These are phyloP conservation scores for Taiozyma onychis DNA, from an alignment of 1,139 yeast genomes.

Conservation along the genomic window DNA sequence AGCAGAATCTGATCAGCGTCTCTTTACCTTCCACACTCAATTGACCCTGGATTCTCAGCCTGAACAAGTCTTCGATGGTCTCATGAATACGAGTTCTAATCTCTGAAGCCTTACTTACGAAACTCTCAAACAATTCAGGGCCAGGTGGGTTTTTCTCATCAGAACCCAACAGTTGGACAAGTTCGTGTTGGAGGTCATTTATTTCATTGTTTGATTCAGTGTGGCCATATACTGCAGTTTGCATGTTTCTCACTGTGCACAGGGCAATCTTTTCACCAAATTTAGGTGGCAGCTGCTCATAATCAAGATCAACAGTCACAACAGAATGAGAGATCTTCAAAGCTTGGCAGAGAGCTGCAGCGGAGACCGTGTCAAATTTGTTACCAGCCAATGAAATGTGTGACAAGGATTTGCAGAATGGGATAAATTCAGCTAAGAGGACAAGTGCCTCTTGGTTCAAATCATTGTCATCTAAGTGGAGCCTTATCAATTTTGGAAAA, in stretches of 20 bases:
- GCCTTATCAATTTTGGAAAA: conserved; percentile 47
- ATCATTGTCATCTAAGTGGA: conserved; percentile 59
- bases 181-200: conserved; percentile 28
- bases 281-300: conserved; percentile 43
- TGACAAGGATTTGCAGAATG: conserved; percentile 52
- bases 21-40: conserved; percentile 68
- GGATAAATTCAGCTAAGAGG: conserved; percentile 54
- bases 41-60: conserved; percentile 45
- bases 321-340: conserved; percentile 51
- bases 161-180: conserved; percentile 26
- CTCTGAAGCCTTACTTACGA: conserved; percentile 38
- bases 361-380: conserved; percentile 44
- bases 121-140: conserved; percentile 27
- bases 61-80: conserved; percentile 52
- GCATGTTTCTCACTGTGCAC: conserved; percentile 70
- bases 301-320: conserved; percentile 58
- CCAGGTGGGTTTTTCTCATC: conserved; percentile 23
- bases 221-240: conserved; percentile 28
- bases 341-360: conserved; percentile 53
- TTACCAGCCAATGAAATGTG: conserved; percentile 61
- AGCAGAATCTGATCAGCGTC: conserved; percentile 59
- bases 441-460: conserved; percentile 42
- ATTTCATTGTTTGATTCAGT: conserved; percentile 15
- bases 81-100: conserved; percentile 44
- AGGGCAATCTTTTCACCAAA: conserved; percentile 53